phyloP scores from a whole-genome alignment of 1,284 basidiomycete species.

The Sporisorium iseilematis-ciliati region DNA sequence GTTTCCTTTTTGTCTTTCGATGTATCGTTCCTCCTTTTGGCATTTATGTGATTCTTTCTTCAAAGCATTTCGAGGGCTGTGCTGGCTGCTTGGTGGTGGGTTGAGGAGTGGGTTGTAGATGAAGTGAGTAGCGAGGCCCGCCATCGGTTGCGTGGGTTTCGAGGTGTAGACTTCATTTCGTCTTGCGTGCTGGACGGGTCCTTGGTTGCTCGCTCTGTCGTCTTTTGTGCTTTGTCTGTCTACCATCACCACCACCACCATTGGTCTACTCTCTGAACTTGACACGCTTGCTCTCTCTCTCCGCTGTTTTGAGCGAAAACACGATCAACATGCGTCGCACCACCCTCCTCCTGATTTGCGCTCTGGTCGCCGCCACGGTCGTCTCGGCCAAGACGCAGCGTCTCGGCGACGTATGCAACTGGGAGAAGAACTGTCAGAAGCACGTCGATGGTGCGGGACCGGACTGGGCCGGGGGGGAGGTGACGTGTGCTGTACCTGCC shows the following conservation, averaged over 20 bases:
- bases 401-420: slow-evolving; percentile 33
- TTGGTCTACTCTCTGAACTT: no score
- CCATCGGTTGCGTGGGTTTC: background rate
- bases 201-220: background rate
- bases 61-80: no score
- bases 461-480: slow-evolving; percentile 9
- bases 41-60: background rate
- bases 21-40: background rate
- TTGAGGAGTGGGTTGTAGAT: background rate
- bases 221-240: background rate
- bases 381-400: slow-evolving; percentile 14
- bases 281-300: no score
- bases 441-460: slow-evolving; percentile 19
- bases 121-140: no score
- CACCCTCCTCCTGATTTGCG: background rate
- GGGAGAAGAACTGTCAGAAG: slow-evolving; percentile 21
- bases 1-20: background rate
- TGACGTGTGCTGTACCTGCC: slow-evolving; percentile 35
- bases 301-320: no score
- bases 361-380: background rate
- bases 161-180: background rate
- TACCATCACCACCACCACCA: no score
- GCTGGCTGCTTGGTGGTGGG: no score
- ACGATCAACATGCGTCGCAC: background rate
- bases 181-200: background rate